These are phyloP conservation scores for Raffaelea arxii DNA, from an alignment of 2,329 filamentous ascomycete species.

Conservation along the genomic window DNA sequence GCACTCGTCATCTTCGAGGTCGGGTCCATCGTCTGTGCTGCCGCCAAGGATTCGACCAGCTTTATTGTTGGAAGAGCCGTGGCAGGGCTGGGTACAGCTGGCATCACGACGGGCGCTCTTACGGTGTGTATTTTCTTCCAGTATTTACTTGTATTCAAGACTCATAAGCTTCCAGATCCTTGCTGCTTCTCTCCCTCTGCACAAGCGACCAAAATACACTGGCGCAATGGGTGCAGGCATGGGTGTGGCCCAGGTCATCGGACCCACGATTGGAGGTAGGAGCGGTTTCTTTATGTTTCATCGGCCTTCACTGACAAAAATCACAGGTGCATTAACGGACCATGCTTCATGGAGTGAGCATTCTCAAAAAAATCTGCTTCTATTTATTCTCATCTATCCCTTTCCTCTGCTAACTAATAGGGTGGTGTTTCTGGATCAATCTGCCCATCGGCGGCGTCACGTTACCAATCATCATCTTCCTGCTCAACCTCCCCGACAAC, in stretches of 20 bases:
- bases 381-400: background rate
- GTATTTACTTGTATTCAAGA: background rate
- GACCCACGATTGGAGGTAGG: conserved; percentile 6
- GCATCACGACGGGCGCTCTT: conserved; percentile 6
- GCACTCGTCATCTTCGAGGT: conserved; percentile 31
- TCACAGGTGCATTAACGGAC: conserved; percentile 5
- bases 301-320: background rate
- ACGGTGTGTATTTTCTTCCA: background rate
- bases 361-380: background rate
- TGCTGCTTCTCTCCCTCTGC: conserved; percentile 4
- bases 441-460: conserved; percentile 9
- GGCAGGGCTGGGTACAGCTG: conserved; percentile 25
- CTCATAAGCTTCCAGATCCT: conserved; percentile 1
- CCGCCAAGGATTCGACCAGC: conserved; percentile 25
- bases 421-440: conserved; percentile 13
- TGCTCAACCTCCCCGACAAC: conserved; percentile 15
- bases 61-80: conserved; percentile 32
- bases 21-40: conserved; percentile 32
- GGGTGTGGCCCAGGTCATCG: conserved; percentile 7
- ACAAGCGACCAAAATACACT: conserved; percentile 8
- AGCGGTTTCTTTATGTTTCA: background rate
- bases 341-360: conserved; percentile 6
- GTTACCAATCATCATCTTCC: conserved; percentile 16
- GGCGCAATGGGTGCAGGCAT: conserved; percentile 5
- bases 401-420: background rate